These are phyloP conservation scores for Hapsidospora chrysogenum DNA, from an alignment of 495 filamentous ascomycete species.

Conservation along the genomic window DNA sequence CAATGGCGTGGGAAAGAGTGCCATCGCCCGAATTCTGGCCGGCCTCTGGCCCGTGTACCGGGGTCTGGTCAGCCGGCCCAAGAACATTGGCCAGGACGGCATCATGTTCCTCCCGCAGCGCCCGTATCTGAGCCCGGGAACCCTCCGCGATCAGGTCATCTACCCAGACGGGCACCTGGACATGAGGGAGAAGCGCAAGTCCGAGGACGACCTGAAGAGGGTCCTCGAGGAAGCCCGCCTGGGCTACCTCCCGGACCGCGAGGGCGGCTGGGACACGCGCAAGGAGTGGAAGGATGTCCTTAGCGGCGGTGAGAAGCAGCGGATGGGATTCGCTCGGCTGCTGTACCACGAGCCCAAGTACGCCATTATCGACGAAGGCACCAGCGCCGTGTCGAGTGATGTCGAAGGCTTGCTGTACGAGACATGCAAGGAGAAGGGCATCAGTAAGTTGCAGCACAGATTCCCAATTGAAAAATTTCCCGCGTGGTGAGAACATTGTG, in stretches of 20 bases:
- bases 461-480: neutral
- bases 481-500: neutral
- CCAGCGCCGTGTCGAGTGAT: slow-evolving; percentile 80
- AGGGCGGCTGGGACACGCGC: slow-evolving; percentile 90
- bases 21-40: slow-evolving; percentile 75
- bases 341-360: slow-evolving; percentile 92
- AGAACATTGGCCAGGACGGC: slow-evolving; percentile 64
- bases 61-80: slow-evolving; percentile 70
- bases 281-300: slow-evolving; percentile 99
- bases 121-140: slow-evolving; percentile 88
- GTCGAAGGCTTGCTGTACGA: slow-evolving; percentile 92
- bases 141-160: slow-evolving; percentile 90
- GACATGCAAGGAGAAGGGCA: slow-evolving; percentile 76
- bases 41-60: slow-evolving; percentile 96
- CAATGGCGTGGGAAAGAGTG: slow-evolving; percentile 88
- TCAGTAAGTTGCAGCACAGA: slow-evolving; percentile 58
- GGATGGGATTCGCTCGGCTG: slow-evolving; percentile 75
- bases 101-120: slow-evolving; percentile 97
- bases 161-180: slow-evolving; percentile 92
- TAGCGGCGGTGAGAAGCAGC: slow-evolving; percentile 94
- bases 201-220: slow-evolving; percentile 53
- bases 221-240: slow-evolving; percentile 71
- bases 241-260: slow-evolving; percentile 76
- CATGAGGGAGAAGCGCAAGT: slow-evolving; percentile 67
- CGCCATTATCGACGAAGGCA: slow-evolving; percentile 90